These are phyloP conservation scores for Tolypocladium cylindrosporum DNA, from an alignment of 2,329 filamentous ascomycete species.

Conservation along the genomic window DNA sequence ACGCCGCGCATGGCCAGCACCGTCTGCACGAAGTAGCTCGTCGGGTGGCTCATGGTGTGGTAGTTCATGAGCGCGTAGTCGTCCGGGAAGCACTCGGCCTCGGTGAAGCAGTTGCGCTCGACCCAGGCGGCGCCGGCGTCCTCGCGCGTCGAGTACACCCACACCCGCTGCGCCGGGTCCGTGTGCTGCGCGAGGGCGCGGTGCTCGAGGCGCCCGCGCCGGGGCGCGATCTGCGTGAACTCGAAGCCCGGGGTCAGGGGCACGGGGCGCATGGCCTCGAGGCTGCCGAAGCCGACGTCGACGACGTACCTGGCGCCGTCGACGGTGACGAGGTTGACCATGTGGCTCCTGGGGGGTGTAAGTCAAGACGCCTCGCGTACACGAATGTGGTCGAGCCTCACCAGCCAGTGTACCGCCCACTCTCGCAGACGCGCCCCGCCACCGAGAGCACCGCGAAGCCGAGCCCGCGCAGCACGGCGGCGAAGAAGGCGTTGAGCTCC, in stretches of 20 bases:
- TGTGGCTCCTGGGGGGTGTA: constrained; percentile 36
- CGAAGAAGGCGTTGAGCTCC: constrained; percentile 36
- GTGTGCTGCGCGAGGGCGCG: constrained; percentile 19
- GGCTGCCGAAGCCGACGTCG: constrained; percentile 27
- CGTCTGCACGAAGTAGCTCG: constrained; percentile 26
- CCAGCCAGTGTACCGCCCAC: constrained; percentile 13
- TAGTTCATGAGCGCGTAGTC: constrained; percentile 40
- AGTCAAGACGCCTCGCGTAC: background rate
- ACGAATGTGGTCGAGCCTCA: constrained; percentile 6
- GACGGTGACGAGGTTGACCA: constrained; percentile 49
- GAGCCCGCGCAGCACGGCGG: constrained; percentile 33
- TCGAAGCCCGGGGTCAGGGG: background rate
- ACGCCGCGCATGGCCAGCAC: constrained; percentile 24
- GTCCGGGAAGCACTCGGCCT: constrained; percentile 34
- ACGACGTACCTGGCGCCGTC: constrained; percentile 7
- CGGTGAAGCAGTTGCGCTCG: constrained; percentile 40
- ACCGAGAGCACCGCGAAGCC: constrained; percentile 39
- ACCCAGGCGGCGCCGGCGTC: constrained; percentile 26
- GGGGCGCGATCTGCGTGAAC: constrained; percentile 28
- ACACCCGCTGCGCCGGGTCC: constrained; percentile 23
- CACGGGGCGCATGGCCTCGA: constrained; percentile 15
- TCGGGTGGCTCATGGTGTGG: constrained; percentile 20
- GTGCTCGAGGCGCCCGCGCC: constrained; percentile 33
- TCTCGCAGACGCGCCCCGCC: constrained; percentile 29
- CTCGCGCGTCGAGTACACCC: constrained; percentile 26